These are phyloP conservation scores for Candida khao-thaluensis DNA, from an alignment of 805 yeast genomes.

Conservation along the genomic window DNA sequence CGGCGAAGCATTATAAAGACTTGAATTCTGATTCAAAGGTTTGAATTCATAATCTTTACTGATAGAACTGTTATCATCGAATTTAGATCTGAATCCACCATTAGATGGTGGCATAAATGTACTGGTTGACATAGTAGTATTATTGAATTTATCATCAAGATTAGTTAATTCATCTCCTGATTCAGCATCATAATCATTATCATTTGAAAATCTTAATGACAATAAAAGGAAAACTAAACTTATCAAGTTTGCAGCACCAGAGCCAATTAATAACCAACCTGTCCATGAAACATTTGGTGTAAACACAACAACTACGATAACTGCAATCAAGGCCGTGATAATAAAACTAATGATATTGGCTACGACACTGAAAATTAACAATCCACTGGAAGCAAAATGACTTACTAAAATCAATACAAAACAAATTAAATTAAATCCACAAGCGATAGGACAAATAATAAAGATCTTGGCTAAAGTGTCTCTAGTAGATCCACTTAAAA, in stretches of 20 bases:
- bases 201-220: slow-evolving; percentile 25
- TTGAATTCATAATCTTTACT: slow-evolving; percentile 28
- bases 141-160: slow-evolving; percentile 23
- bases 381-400: slow-evolving; percentile 24
- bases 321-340: slow-evolving; percentile 52
- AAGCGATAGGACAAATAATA: slow-evolving; percentile 64
- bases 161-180: slow-evolving; percentile 16
- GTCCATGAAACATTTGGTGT: slow-evolving; percentile 68
- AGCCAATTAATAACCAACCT: slow-evolving; percentile 69
- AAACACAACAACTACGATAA: slow-evolving; percentile 57
- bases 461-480: slow-evolving; percentile 53
- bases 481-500: slow-evolving; percentile 45
- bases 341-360: slow-evolving; percentile 51
- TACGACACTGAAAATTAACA: slow-evolving; percentile 41
- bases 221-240: slow-evolving; percentile 49
- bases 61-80: slow-evolving; percentile 20
- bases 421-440: slow-evolving; percentile 53
- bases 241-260: slow-evolving; percentile 56
- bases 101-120: slow-evolving; percentile 16
- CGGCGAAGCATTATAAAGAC: slow-evolving; percentile 32
- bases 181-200: slow-evolving; percentile 19
- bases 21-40: slow-evolving; percentile 20
- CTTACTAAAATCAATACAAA: slow-evolving; percentile 24
- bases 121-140: slow-evolving; percentile 10
- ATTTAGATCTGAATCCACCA: slow-evolving; percentile 9